phyloP scores from a whole-genome alignment of 2,329 filamentous ascomycete genomes.

The Endoconidiophora polonica region DNA sequence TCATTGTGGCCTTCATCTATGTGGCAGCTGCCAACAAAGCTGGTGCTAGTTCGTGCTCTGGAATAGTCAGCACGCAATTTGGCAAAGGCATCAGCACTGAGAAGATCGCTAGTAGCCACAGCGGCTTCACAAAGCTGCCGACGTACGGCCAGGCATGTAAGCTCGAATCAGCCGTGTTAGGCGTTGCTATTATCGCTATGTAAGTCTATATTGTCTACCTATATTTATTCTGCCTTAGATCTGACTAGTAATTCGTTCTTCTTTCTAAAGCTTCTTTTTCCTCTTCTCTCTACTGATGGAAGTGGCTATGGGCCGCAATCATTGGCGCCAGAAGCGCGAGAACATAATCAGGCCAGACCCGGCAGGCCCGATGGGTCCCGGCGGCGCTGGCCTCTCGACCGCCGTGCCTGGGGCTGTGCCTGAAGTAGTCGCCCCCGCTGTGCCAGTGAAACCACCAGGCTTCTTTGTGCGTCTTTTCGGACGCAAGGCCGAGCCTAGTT shows the following conservation, averaged over 20 bases:
- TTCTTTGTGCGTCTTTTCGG: conserved; percentile 22
- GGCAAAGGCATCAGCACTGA: conserved; percentile 36
- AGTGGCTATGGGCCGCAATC: conserved; percentile 48
- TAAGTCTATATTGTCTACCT: conserved; percentile 24
- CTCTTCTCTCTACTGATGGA: conserved; percentile 54
- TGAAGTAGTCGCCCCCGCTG: conserved; percentile 15
- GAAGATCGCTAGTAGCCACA: conserved; percentile 13
- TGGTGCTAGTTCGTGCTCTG: conserved; percentile 48
- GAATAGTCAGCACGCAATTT: conserved; percentile 46
- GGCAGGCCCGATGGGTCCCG: conserved; percentile 8
- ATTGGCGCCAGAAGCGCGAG: conserved; percentile 52
- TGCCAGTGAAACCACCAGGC: conserved; percentile 16
- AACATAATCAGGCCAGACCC: conserved; percentile 32
- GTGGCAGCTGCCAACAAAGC: conserved; percentile 58
- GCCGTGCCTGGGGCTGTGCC: background rate
- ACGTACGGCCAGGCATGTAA: conserved; percentile 43
- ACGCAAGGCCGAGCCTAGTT: conserved; percentile 14
- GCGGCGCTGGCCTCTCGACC: background rate
- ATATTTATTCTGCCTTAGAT: background rate
- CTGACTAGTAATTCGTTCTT: background rate
- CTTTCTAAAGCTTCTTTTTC: conserved; percentile 47
- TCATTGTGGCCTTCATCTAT: conserved; percentile 64
- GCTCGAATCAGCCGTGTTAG: conserved; percentile 61
- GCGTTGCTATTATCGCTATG: conserved; percentile 62
- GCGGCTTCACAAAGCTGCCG: conserved; percentile 32